Base-by-base conservation (phyloP, 257 asterid species). In the Solanum corneliomulleri region DNA sequence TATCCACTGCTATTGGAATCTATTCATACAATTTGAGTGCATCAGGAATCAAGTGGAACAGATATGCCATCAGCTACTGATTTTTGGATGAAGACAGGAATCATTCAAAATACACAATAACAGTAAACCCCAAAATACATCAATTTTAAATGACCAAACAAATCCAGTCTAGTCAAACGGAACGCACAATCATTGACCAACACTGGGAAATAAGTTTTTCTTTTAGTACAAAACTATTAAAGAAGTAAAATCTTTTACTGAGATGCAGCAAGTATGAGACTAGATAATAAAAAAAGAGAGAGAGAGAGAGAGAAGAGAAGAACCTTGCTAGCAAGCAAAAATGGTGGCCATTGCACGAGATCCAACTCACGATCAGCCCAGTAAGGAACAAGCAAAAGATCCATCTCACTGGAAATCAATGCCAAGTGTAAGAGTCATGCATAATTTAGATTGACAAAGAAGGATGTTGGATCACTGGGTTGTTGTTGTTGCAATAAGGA, bases 301-400 rank as follows among this genome's bases (percentile, higher is more conserved):
- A 83, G 10, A 56, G 41, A 62, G 49, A 29, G 31, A 83, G 12
- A 56, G 29, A 58, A 52, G 18, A 77, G 41, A 42, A 89, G 23
- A 91, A 96, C 99, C 99, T 94, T 97, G 99, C 99, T 96, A 84
- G 99, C 98, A 83, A 97, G 98, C 92, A 97, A 91, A 94, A 97
- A 97, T 4, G 99, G 99, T 76, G 99, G 99, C 99, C 99, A 97
- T 88, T 94, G 99, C 89, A 90, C 95, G 87, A 97, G 93, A 87
- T 93, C 98, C 92, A 97, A 88, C 88, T 96, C 98, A 86, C 98
- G 99, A 89, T 97, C 98, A 88, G 99, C 99, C 99, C 99, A 97
- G 91, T 97, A 97, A 27, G 99, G 99, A 89, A 97, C 99, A 89
- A 97, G 98, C 93, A 97, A 91, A 89, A 97, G 93, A 90, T 97